Evolutionary conservation across 2,329 filamentous ascomycete species (phyloP), one percentile per base, ranked within the genome.

Genomic region (Colletotrichum gloeosporioides): DNA sequence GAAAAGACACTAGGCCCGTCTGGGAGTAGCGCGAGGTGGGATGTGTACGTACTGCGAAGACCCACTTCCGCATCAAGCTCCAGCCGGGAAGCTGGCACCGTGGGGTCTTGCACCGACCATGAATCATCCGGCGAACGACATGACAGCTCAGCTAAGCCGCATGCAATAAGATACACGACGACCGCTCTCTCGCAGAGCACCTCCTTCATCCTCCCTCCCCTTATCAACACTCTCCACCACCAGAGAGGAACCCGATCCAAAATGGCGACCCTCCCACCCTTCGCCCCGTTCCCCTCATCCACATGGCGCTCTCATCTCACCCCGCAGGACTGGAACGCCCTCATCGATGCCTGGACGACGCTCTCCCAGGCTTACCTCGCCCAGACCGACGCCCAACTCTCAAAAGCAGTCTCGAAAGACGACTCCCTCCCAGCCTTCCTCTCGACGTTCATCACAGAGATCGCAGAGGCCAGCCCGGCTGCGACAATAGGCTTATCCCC

Each of bases 261-360:
- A 55, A 80, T 84, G 53, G 77, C 82, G 80, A 82, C 86, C 70
- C 86, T 96, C 65, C 95, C 95, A 57, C 90, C 93, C 39, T 89
- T 98, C 84, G 95, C 94, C 73, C 91, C 94, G 25, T 96, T 97
- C 80, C 96, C 96, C 22, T 90, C 93, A 77, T 86, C 90, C 39
- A 87, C 88, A 71, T 92, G 95, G 87, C 92, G 92, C 81, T 90
- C 90, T 79, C 90, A 90, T 79, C 90, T 98, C 76, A 88, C 89
- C 53, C 86, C 92, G 5, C 86, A 89, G 67, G 95, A 98, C 85
- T 98, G 96, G 96, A 89, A 93, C 78, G 88, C 91, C 36, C 95
- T 94, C 82, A 86, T 98, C 63, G 91, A 94, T 78, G 93, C 95
- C 44, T 98, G 95, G 95, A 86, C 92, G 22, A 87, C 91, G 13